Base-by-base conservation (phyloP, 1,139 yeast species). In the Hanseniaspora uvarum region DNA sequence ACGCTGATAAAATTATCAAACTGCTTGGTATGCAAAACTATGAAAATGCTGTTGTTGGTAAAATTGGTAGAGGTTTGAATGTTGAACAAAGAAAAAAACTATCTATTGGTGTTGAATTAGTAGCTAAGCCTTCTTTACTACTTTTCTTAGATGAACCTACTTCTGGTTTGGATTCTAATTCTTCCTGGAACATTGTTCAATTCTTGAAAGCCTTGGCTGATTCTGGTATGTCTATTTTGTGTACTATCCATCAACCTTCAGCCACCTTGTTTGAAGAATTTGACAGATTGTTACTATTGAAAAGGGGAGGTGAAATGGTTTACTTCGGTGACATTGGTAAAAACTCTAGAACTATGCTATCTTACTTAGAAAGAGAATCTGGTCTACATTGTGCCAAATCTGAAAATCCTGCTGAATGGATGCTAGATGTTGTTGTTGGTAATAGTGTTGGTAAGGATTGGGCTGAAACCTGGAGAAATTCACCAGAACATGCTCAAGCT, bases 371-470 rank as follows among this genome's bases (percentile, higher is more conserved):
- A 64, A 71, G 72, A 59, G 70, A 80, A 59, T 75, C 77, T 50
- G 79, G 78, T 48, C 63, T 69, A 26, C 65, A 70, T 55, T 77
- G 79, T 68, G 73, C 70, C 40, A 65, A 64, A 8, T 63, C 68
- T 38, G 83, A 78, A 59, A 80, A 80, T 58, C 86, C 85, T 40
- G 86, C 86, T 36, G 86, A 80, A 65, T 80, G 78, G 63, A 79
- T 80, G 61, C 68, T 80, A 61, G 53, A 50, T 37, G 53, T 50
- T 43, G 53, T 50, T 50, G 53, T 50, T 37, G 53, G 53, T 43
- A 78, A 79, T 58, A 76, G 78, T 59, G 78, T 80, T 63, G 84
- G 83, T 58, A 84, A 83, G 30, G 76, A 76, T 61, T 77, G 78
- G 76, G 70, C 70, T 62, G 72, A 73, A 26, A 62, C 73, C 41